Percentiles rank a stretch among this genome's conserved stretches.
Conservation (phyloP, 371 early-diverging fungal species). For the Funneliformis caledonium region DNA sequence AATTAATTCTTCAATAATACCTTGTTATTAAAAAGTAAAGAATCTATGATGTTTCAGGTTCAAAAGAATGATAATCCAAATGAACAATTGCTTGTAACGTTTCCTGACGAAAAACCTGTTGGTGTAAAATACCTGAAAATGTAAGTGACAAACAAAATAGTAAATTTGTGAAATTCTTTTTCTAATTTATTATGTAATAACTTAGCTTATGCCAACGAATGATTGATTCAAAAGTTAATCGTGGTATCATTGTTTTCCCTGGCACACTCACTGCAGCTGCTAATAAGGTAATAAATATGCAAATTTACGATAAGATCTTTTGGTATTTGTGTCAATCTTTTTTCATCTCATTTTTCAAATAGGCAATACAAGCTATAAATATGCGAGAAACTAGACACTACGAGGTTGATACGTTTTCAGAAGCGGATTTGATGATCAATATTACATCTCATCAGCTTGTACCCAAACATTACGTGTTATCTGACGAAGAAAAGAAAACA, state of each 20-base stretch:
- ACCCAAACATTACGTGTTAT: conserved; percentile 93
- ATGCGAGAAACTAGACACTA: conserved; percentile 51
- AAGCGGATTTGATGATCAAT: conserved; percentile 96
- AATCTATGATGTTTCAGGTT: conserved; percentile 83
- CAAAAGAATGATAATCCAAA: conserved; percentile 81
- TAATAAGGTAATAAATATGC: conserved; percentile 66
- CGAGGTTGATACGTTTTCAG: conserved; percentile 92
- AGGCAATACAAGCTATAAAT: conserved; percentile 32
- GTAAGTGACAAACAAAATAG: conserved; percentile 48
- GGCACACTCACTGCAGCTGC: conserved; percentile 89
- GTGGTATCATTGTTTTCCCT: conserved; percentile 86
- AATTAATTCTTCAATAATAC: background rate
- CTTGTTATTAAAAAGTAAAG: conserved; percentile 60
- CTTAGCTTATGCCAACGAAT: conserved; percentile 80
- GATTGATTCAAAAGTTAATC: conserved; percentile 80
- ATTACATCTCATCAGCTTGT: conserved; percentile 98
- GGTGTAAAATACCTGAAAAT: conserved; percentile 92
- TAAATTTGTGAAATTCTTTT: too few species aligned
- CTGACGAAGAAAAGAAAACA: conserved; percentile 88
- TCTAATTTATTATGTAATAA: conserved; percentile 13
- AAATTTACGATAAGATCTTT: background rate
- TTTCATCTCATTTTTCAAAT: background rate
- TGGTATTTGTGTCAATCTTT: background rate
- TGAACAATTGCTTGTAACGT: conserved; percentile 90
- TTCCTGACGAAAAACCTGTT: conserved; percentile 88